A percentile compares a stretch with the other conserved stretches of the same genome.
Evolutionary conservation across 352 stramenopile species (phyloP).

Genomic region (Pythium biforme): DNA sequence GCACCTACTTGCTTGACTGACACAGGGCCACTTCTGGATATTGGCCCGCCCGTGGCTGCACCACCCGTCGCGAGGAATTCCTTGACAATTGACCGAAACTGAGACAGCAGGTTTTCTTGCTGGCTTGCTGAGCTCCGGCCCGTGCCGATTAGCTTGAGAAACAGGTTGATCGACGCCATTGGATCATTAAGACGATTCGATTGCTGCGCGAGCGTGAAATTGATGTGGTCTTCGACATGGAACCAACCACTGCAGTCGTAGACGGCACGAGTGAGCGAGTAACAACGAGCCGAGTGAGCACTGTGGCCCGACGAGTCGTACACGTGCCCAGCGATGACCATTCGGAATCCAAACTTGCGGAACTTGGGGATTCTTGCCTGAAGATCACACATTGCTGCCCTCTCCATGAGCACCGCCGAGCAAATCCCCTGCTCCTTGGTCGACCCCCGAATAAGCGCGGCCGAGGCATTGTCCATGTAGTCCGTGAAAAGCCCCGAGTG

Average conservation of each 20-base stretch:
- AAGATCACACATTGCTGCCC: constrained; percentile 75
- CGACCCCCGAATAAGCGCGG: constrained; percentile 77
- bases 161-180: constrained; percentile 82
- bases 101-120: constrained; percentile 77
- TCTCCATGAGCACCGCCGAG: constrained; percentile 79
- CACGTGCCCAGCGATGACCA: constrained; percentile 88
- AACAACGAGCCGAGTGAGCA: constrained; percentile 80
- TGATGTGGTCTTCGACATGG: constrained; percentile 88
- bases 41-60: background rate
- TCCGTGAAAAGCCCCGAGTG: constrained; percentile 78
- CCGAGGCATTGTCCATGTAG: constrained; percentile 85
- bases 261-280: constrained; percentile 69
- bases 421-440: constrained; percentile 85
- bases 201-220: constrained; percentile 82
- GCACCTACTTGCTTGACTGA: constrained; percentile 21
- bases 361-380: constrained; percentile 71
- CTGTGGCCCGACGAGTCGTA: constrained; percentile 75
- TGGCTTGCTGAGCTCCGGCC: constrained; percentile 80
- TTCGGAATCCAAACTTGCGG: constrained; percentile 87
- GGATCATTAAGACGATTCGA: constrained; percentile 73
- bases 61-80: constrained; percentile 49
- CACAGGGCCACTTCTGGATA: constrained; percentile 34
- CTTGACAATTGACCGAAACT: constrained; percentile 85
- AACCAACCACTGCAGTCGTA: constrained; percentile 84
- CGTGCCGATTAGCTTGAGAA: constrained; percentile 84